A percentile compares a stretch with the other conserved stretches of the same genome.
phyloP scores from a whole-genome alignment of 257 asterid species.

The Fraxinus quadrangulata region DNA sequence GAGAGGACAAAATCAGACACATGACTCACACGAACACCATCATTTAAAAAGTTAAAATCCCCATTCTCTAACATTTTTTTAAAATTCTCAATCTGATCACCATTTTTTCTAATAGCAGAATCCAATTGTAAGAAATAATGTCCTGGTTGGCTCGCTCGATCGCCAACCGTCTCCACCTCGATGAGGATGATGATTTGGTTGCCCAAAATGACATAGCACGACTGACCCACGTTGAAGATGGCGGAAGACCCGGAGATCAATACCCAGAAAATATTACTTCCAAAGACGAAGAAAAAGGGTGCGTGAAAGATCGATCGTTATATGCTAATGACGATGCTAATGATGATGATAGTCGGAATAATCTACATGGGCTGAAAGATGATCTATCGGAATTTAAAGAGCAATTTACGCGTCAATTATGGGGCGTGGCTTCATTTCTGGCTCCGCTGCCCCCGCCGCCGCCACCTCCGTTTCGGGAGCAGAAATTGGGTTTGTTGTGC shows the following conservation, averaged over 20 bases:
- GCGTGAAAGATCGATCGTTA: slow-evolving; percentile 38
- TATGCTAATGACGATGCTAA: slow-evolving; percentile 16
- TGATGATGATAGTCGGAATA: slow-evolving; percentile 6
- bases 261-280: slow-evolving; percentile 22
- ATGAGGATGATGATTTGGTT: slow-evolving; percentile 37
- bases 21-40: slow-evolving; percentile 6
- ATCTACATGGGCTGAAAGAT: slow-evolving; percentile 77
- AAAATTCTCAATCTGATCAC: slow-evolving; percentile 27
- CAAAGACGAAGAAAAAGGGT: slow-evolving; percentile 35
- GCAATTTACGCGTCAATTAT: slow-evolving; percentile 72
- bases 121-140: slow-evolving; percentile 45
- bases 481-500: slow-evolving; percentile 22
- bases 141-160: slow-evolving; percentile 95
- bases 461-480: slow-evolving; percentile 34
- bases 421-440: slow-evolving; percentile 97
- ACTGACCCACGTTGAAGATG: slow-evolving; percentile 15
- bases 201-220: slow-evolving; percentile 29
- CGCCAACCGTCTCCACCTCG: slow-evolving; percentile 74
- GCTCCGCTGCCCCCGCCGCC: slow-evolving; percentile 79
- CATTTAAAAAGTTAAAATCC: slow-evolving; percentile 13
- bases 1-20: slow-evolving; percentile 3
- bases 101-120: background rate
- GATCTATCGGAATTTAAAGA: slow-evolving; percentile 87
- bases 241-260: slow-evolving; percentile 27
- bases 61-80: slow-evolving; percentile 2